Percentiles rank a stretch among this genome's conserved stretches.
phyloP scores from a whole-genome alignment of 768 basidiomycete species.

The Panaeolus papilionaceus region DNA sequence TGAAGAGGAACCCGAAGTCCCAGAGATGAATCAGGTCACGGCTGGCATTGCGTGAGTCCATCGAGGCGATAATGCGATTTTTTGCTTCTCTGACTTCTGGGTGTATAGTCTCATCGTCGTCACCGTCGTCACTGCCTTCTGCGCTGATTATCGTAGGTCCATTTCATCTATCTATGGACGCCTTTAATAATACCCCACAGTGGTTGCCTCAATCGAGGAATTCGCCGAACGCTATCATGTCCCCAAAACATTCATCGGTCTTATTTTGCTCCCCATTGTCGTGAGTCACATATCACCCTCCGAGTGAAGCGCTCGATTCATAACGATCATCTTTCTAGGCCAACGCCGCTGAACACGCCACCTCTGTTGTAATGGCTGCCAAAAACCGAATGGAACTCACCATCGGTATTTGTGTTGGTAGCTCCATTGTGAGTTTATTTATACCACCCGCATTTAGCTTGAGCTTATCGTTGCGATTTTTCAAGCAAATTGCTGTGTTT shows the following conservation, averaged over 20 bases:
- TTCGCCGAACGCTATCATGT: conserved; percentile 82
- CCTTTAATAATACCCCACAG: conserved; percentile 39
- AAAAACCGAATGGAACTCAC: conserved; percentile 70
- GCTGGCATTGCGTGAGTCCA: conserved; percentile 61
- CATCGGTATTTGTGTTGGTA: conserved; percentile 81
- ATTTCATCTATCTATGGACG: conserved; percentile 20
- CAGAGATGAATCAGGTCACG: conserved; percentile 71
- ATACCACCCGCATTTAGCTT: neutral
- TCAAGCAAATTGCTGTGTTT: conserved; percentile 84
- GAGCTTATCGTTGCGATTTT: neutral
- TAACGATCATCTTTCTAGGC: conserved; percentile 45
- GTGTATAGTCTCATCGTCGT: conserved; percentile 64
- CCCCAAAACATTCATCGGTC: conserved; percentile 84
- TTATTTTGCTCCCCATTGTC: conserved; percentile 89
- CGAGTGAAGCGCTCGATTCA: conserved; percentile 5
- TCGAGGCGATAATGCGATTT: conserved; percentile 8
- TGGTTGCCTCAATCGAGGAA: conserved; percentile 93
- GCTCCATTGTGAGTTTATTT: conserved; percentile 68
- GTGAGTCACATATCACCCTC: conserved; percentile 44
- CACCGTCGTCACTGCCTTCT: conserved; percentile 86
- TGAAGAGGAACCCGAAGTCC: conserved; percentile 43
- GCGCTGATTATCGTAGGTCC: conserved; percentile 82
- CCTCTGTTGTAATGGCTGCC: conserved; percentile 88
- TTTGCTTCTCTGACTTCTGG: conserved; percentile 9
- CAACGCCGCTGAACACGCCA: conserved; percentile 87